Conservation (phyloP, 2,329 filamentous ascomycete genomes). For the Cytospora piceicola region DNA sequence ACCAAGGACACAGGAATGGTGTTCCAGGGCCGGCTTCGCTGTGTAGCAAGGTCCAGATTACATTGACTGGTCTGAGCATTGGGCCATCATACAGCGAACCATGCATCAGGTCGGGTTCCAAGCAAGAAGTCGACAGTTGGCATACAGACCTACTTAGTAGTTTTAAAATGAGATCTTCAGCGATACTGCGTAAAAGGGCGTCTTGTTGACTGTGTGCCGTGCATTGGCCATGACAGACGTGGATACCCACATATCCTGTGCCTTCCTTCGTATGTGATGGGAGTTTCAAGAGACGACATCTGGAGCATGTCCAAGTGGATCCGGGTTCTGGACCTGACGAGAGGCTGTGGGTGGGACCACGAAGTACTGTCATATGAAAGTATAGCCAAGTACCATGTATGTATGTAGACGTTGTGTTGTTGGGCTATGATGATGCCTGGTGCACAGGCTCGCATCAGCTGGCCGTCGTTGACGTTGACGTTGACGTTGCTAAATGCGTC, state of each 20-base stretch:
- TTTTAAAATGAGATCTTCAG: background rate
- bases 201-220: background rate
- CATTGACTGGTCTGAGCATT: background rate
- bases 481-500: background rate
- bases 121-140: background rate
- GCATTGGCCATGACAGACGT: background rate
- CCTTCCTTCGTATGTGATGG: background rate
- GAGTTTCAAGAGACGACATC: background rate
- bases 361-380: background rate
- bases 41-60: background rate
- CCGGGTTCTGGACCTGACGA: background rate
- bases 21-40: background rate
- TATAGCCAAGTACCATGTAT: no score
- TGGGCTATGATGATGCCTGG: background rate
- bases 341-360: background rate
- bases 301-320: background rate
- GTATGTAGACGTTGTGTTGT: background rate
- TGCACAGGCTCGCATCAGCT: background rate
- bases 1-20: background rate
- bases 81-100: no score
- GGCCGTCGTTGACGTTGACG: background rate
- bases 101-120: background rate
- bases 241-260: background rate
- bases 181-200: background rate
- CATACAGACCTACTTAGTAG: background rate